Evolutionary conservation across 345 rosid genomes (phyloP).

Genomic region (Brassica juncea): DNA sequence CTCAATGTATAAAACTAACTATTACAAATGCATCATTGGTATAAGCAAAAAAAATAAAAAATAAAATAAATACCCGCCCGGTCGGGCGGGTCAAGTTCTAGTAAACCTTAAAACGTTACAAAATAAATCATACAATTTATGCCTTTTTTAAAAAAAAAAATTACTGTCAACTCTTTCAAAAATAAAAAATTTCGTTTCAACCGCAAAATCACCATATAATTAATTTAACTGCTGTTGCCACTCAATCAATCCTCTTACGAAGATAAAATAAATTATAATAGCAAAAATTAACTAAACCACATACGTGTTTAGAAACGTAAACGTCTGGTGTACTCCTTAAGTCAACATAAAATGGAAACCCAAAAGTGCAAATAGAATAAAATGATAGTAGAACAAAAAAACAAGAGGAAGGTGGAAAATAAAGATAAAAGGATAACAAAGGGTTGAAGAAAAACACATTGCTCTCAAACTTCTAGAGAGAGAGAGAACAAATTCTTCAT

Average conservation of each 20-base stretch:
- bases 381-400: neutral
- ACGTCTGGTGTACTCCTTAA: conserved; percentile 9
- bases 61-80: too few species aligned
- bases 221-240: neutral
- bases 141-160: neutral
- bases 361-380: conserved; percentile 1
- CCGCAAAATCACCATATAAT: neutral
- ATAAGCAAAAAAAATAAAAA: too few species aligned
- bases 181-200: neutral
- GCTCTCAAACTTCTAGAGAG: conserved; percentile 22
- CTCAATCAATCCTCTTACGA: neutral
- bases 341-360: conserved; percentile 9
- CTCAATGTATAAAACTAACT: too few species aligned
- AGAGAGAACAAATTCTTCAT: conserved; percentile 21
- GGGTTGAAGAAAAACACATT: conserved; percentile 26
- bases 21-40: too few species aligned
- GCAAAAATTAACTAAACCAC: neutral
- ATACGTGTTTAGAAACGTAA: conserved; percentile 2
- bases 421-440: conserved; percentile 28
- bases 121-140: neutral
- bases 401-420: neutral
- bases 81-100: too few species aligned
- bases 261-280: neutral
- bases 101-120: neutral
- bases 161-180: neutral